Conservation (phyloP, 805 yeast species). For the Teunomyces funiuensis region DNA sequence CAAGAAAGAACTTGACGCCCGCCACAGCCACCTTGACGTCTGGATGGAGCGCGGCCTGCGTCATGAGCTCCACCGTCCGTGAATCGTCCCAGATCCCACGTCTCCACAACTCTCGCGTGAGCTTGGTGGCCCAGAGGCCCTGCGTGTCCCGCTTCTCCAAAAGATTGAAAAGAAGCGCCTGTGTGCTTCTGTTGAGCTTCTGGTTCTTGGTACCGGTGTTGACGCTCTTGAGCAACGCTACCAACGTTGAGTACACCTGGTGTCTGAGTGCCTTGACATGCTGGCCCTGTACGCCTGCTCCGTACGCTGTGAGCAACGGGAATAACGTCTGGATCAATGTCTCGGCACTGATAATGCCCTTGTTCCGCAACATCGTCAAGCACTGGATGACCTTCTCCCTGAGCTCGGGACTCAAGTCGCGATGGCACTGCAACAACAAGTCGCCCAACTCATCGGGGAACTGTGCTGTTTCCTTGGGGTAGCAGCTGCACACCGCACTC, state of each 20-base stretch:
- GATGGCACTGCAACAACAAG: conserved; percentile 71
- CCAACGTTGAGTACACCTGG: conserved; percentile 77
- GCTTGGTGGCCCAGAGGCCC: conserved; percentile 94
- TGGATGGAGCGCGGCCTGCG: conserved; percentile 87
- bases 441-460: conserved; percentile 81
- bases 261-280: conserved; percentile 82
- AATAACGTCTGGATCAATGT: conserved; percentile 80
- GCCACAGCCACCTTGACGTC: conserved; percentile 85
- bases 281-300: conserved; percentile 47
- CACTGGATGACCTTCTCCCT: conserved; percentile 91
- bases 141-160: conserved; percentile 74
- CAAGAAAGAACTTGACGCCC: conserved; percentile 87
- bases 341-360: conserved; percentile 76
- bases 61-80: conserved; percentile 95
- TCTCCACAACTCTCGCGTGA: conserved; percentile 95
- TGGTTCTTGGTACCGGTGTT: conserved; percentile 90
- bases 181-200: conserved; percentile 84
- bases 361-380: conserved; percentile 86
- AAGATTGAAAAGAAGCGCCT: conserved; percentile 85
- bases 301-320: conserved; percentile 75
- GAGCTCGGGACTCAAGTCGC: conserved; percentile 77
- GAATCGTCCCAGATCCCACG: conserved; percentile 98
- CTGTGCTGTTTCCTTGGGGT: conserved; percentile 80
- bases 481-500: conserved; percentile 87
- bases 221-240: conserved; percentile 74